Evolutionary conservation across 2,329 filamentous ascomycete species (phyloP), one percentile per base, ranked within the genome.

Genomic region (Chrysoporthe austroafricana): DNA sequence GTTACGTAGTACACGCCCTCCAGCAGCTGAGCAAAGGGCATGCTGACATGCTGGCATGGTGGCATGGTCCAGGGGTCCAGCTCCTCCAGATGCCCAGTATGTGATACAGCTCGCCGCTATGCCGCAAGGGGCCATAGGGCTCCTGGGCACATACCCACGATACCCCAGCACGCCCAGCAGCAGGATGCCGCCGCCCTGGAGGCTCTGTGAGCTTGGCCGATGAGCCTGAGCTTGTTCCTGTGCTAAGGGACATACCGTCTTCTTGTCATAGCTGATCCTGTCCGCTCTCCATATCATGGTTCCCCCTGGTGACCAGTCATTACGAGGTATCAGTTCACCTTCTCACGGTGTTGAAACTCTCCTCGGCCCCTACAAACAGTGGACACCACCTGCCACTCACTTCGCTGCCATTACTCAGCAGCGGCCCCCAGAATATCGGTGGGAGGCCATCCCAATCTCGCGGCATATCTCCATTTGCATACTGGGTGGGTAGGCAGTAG

Each of bases 61-160:
- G 36, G 14, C 58, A 61, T n/a, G 58, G 42, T 48, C 42, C 58
- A 48, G 58, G 58, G 58, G 52, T 16, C 39, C 58, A 21, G 39
- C 39, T 26, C 42, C 39, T 26, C 42, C 39, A 32, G 26, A 26
- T 26, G 26, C 26, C 26, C 58, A 32, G 21, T 26, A 26, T 26
- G 26, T 26, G 13, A 18, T 3, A 32, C 11, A 46, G 39, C 58
- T 48, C 21, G 21, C 6, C 58, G 43, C 58, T 61, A 61, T 61
- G 8, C 58, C 42, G 4, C 58, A 61, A 61, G 1, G n/a, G 48
- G 58, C 39, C 2, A 32, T 44, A 44, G 16, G 39, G 39, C 58
- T 60, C 4, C 50, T 32, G 26, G 26, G 26, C 26, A 26, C 26
- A 26, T 26, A 26, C 26, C 26, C 26, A 26, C 26, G 26, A 26